Evolutionary conservation across 352 stramenopile species (phyloP), one percentile per base, ranked within the genome.

Genomic region (Pythium aristosporum): DNA sequence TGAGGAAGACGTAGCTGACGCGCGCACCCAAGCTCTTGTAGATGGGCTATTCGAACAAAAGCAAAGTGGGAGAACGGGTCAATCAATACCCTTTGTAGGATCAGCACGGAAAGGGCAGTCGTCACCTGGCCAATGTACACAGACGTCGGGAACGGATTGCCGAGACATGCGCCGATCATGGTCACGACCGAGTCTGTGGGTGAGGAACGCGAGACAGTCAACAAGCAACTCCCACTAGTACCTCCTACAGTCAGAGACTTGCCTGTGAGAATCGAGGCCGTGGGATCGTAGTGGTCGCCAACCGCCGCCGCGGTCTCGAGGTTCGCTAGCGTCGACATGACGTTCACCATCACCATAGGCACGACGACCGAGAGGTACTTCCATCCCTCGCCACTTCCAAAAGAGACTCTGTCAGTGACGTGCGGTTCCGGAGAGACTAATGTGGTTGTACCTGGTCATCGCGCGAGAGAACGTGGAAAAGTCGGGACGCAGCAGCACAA

Each of bases 11-110:
- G 69, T 79, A 79, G 42, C 62, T 74, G 20, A 71, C 65, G 2
- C 71, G 62, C 4, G 74, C 74, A 16, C 74, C 74, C 74, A 82
- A 78, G 48, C 65, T 71, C 63, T 82, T 82, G 69, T 80, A 82
- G 20, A 77, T 77, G 12, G 69, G 71, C 63, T 76, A 39, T 25
- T 34, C 9, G 9, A 28, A n/a, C 1, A 46, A 4, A 37, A 20
- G 44, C 15, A 16, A 11, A 12, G 16, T 47, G 34, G 18, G 28
- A 46, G 18, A 43, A 34, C 36, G 36, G 21, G 37, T 39, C 15
- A 37, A 30, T n/a, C 25, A 10, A 15, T 50, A 16, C 16, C 21
- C 6, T 53, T 2, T 30, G 16, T 39, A 34, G 25, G 11, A 28
- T 39, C 34, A 39, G 34, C 11, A 39, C 8, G 34, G 34, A 12